phyloP scores from a whole-genome alignment of 306 rosid genomes.

The Vigna nakashimae region DNA sequence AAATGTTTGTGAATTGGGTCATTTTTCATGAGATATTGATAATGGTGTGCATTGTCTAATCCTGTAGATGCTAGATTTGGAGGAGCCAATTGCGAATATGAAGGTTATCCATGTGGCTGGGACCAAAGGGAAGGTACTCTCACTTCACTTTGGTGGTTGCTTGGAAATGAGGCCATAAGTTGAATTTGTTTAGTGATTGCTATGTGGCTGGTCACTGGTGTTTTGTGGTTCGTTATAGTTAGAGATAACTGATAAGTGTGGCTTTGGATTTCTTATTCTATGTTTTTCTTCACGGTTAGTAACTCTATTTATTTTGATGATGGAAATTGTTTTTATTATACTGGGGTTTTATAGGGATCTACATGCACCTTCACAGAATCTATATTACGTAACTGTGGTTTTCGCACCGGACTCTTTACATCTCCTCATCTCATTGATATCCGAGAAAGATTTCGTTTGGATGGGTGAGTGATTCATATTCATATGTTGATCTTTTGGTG shows the following conservation, averaged over 20 bases:
- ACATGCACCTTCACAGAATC: constrained; percentile 93
- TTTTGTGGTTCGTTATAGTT: constrained; percentile 11
- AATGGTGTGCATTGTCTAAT: constrained; percentile 8
- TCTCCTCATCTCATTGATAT: constrained; percentile 99
- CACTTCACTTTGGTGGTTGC: constrained; percentile 36
- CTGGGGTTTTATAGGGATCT: constrained; percentile 74
- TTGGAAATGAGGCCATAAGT: constrained; percentile 40
- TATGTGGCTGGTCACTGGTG: background rate
- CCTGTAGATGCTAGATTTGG: constrained; percentile 82
- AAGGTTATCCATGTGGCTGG: constrained; percentile 98
- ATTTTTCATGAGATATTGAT: constrained; percentile 31
- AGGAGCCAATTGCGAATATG: constrained; percentile 79
- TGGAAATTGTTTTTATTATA: constrained; percentile 40
- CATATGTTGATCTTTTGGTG: constrained; percentile 14
- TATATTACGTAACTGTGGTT: constrained; percentile 89
- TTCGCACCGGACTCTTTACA: constrained; percentile 91
- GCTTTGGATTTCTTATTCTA: constrained; percentile 33
- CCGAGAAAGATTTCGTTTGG: constrained; percentile 89
- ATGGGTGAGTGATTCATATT: constrained; percentile 76
- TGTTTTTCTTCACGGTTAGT: constrained; percentile 1
- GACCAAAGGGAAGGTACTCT: constrained; percentile 93
- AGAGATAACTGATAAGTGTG: background rate
- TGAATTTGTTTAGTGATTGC: constrained; percentile 20
- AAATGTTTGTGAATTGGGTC: constrained; percentile 30
- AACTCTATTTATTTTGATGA: constrained; percentile 16